A percentile compares a stretch with the other conserved stretches of the same genome.
These are phyloP conservation scores for Diplodia sapinea DNA, from an alignment of 2,329 filamentous ascomycete genomes.

Conservation along the genomic window DNA sequence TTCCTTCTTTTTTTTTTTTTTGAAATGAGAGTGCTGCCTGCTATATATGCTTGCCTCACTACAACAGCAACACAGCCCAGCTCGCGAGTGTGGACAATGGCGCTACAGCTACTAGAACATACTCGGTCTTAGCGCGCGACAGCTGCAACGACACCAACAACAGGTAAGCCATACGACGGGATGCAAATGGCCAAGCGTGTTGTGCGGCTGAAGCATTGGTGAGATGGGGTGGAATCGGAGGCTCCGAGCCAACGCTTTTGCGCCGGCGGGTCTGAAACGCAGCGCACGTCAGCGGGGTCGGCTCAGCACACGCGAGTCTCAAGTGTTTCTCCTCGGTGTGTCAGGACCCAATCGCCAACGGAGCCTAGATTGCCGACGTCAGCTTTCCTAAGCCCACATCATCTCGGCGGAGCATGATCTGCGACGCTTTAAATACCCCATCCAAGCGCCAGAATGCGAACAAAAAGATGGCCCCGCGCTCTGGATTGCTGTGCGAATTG, in stretches of 20 bases:
- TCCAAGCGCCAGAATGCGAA: neutral
- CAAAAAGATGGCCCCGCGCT: neutral
- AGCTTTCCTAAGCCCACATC: neutral
- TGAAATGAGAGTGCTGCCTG: no score
- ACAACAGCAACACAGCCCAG: no score
- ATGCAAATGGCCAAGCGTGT: no score
- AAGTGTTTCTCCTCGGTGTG: slow-evolving; percentile 10
- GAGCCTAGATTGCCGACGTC: neutral
- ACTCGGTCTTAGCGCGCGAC: no score
- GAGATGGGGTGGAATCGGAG: neutral
- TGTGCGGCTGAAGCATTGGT: no score
- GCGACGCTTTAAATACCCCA: slow-evolving; percentile 11
- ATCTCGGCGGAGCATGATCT: neutral
- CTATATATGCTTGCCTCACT: no score
- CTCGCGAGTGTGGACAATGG: no score
- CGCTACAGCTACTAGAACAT: no score
- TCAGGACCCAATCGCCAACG: slow-evolving; percentile 8
- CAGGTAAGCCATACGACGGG: no score
- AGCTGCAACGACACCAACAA: no score
- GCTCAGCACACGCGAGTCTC: slow-evolving; percentile 12
- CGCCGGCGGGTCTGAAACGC: slow-evolving; percentile 6
- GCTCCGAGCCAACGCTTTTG: neutral
- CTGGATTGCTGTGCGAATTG: no score
- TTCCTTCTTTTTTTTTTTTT: no score
- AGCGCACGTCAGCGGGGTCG: slow-evolving; percentile 5